Percentiles rank a stretch among this genome's conserved stretches.
Evolutionary conservation across 495 filamentous ascomycete species (phyloP).

Genomic region (Lepidopterella palustris): DNA sequence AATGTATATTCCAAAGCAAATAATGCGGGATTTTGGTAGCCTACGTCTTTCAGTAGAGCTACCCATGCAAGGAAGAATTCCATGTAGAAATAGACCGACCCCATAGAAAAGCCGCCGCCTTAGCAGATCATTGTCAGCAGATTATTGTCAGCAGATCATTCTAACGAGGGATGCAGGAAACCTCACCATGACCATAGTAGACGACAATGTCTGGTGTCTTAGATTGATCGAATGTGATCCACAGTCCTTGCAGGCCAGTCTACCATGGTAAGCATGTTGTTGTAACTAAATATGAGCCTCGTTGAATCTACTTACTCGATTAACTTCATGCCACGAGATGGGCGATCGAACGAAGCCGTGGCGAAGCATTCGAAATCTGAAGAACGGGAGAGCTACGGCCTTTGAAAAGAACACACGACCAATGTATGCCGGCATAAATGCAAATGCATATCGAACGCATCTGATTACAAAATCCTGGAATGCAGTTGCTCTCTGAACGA

Average conservation of each 20-base stretch:
- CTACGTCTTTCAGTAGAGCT: conserved; percentile 47
- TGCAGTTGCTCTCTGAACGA: conserved; percentile 55
- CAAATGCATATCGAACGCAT: conserved; percentile 70
- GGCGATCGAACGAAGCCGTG: conserved; percentile 58
- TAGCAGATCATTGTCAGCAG: not conserved
- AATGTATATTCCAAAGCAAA: conserved; percentile 73
- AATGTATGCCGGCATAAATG: conserved; percentile 56
- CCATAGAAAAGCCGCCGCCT: conserved; percentile 74
- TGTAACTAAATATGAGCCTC: not conserved
- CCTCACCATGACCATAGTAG: conserved; percentile 65
- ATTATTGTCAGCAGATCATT: not conserved
- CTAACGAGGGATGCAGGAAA: not conserved
- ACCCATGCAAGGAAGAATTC: conserved; percentile 68
- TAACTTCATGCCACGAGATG: conserved; percentile 54
- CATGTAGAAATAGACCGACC: conserved; percentile 70
- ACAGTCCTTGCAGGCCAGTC: conserved; percentile 51
- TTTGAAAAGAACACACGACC: conserved; percentile 72
- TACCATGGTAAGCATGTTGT: conserved; percentile 9
- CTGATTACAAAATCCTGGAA: conserved; percentile 71
- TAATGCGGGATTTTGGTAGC: conserved; percentile 67
- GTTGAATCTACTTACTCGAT: conserved; percentile 36
- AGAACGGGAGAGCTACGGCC: conserved; percentile 60
- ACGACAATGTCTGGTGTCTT: conserved; percentile 59
- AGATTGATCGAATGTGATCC: conserved; percentile 49
- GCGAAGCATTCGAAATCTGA: conserved; percentile 64